These are phyloP conservation scores for Akanthomyces dipterigenus DNA, from an alignment of 2,329 filamentous ascomycete genomes.

Conservation along the genomic window DNA sequence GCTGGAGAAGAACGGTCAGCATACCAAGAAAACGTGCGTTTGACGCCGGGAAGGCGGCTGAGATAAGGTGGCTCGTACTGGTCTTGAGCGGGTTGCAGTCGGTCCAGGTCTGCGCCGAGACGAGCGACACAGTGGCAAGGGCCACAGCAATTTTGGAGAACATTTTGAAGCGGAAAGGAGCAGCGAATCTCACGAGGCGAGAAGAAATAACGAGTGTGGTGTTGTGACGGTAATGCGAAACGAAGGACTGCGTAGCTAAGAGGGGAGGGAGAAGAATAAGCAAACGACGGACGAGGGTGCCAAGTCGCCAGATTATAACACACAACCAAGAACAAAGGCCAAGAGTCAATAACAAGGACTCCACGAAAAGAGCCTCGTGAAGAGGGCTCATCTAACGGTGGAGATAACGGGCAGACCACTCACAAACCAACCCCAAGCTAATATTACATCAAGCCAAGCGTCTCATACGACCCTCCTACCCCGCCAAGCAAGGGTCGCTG, in stretches of 20 bases:
- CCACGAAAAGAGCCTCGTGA: not conserved
- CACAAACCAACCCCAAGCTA: not conserved
- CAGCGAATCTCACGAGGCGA: not conserved
- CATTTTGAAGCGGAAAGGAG: slow-evolving; percentile 24
- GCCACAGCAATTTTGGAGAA: slow-evolving; percentile 39
- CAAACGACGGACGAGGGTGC: not conserved
- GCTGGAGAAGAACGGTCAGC: slow-evolving; percentile 24
- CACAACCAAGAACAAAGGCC: not conserved
- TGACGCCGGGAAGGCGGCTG: no score
- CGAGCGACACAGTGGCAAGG: slow-evolving; percentile 42
- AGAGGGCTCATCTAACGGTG: slow-evolving; percentile 1
- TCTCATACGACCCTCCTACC: not conserved
- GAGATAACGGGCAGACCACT: not conserved
- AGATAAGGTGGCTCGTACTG: slow-evolving; percentile 26
- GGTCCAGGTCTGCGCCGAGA: slow-evolving; percentile 49
- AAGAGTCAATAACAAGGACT: not conserved
- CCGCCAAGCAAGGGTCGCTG: not conserved
- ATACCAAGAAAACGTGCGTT: not conserved
- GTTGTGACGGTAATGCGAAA: not conserved
- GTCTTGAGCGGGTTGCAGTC: slow-evolving; percentile 48
- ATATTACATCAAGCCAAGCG: slow-evolving; percentile 2
- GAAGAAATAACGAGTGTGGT: slow-evolving; percentile 9
- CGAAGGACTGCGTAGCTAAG: not conserved
- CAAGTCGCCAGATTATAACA: slow-evolving; percentile 1
- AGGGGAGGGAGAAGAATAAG: not conserved